These are phyloP conservation scores for Fusarium nanum DNA, from an alignment of 2,329 filamentous ascomycete genomes.

Conservation along the genomic window DNA sequence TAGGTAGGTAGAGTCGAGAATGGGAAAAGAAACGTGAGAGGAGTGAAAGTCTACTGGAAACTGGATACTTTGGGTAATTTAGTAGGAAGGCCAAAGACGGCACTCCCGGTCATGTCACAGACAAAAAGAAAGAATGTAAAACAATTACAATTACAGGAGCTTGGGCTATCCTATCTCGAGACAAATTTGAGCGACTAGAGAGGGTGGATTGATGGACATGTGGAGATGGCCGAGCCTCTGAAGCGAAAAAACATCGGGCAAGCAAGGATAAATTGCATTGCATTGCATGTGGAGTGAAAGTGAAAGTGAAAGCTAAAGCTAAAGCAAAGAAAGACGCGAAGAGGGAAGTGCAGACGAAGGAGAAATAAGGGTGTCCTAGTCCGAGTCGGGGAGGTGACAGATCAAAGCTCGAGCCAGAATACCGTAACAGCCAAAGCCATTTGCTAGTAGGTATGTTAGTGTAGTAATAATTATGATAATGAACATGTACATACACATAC, in stretches of 20 bases:
- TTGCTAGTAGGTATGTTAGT: background rate
- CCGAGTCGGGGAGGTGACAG: slow-evolving; percentile 32
- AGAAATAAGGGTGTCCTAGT: slow-evolving; percentile 33
- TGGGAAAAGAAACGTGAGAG: background rate
- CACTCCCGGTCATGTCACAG: slow-evolving; percentile 14
- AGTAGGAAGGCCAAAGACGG: background rate
- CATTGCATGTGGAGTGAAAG: slow-evolving; percentile 29
- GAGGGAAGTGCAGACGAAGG: slow-evolving; percentile 31
- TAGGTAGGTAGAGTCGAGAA: background rate
- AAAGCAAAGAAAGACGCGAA: slow-evolving; percentile 22
- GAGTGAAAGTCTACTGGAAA: background rate
- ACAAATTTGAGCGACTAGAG: slow-evolving; percentile 18
- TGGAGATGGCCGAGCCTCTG: slow-evolving; percentile 35
- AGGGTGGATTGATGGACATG: slow-evolving; percentile 16
- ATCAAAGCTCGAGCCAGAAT: slow-evolving; percentile 6
- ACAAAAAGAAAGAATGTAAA: slow-evolving; percentile 15
- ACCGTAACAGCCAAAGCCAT: slow-evolving; percentile 6
- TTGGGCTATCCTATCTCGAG: slow-evolving; percentile 30
- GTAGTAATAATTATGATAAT: slow-evolving; percentile 4
- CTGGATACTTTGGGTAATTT: background rate
- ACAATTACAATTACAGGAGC: slow-evolving; percentile 12
- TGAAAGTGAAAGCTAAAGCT: slow-evolving; percentile 20
- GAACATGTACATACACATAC: background rate
- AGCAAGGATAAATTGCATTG: slow-evolving; percentile 29
- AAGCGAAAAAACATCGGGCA: slow-evolving; percentile 31